A percentile compares a stretch with the other conserved stretches of the same genome.
These are phyloP conservation scores for Elsinoe necatrix DNA, from an alignment of 2,329 filamentous ascomycete genomes.

Conservation along the genomic window DNA sequence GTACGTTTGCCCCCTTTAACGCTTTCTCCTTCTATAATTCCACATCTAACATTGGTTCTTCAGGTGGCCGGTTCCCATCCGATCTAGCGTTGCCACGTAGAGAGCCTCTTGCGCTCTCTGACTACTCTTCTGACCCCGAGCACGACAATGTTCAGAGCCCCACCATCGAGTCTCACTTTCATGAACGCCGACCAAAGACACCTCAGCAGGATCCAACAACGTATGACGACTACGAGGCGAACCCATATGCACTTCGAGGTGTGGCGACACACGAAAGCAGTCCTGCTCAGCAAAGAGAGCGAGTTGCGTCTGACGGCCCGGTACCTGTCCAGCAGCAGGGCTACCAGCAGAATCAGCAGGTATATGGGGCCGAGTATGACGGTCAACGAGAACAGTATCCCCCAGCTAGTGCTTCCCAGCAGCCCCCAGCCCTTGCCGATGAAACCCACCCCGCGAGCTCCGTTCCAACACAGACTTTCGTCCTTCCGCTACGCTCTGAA, in stretches of 20 bases:
- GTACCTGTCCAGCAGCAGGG: neutral
- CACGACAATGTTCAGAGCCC: conserved; percentile 43
- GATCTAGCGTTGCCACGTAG: conserved; percentile 78
- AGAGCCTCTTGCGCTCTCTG: conserved; percentile 53
- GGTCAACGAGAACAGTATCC: neutral
- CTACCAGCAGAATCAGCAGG: conserved; percentile 19
- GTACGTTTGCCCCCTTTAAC: conserved; percentile 31
- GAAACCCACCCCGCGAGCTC: neutral
- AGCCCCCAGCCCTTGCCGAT: neutral
- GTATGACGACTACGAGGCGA: conserved; percentile 18
- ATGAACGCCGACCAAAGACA: conserved; percentile 18
- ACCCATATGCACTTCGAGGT: conserved; percentile 18
- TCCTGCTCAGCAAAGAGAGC: conserved; percentile 4
- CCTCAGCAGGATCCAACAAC: conserved; percentile 24
- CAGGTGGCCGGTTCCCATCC: conserved; percentile 74
- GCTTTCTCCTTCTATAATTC: conserved; percentile 16
- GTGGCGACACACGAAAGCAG: conserved; percentile 16
- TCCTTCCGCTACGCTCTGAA: conserved; percentile 16
- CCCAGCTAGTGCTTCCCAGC: conserved; percentile 4
- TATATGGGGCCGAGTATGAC: conserved; percentile 15
- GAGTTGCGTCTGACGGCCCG: neutral
- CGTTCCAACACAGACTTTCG: conserved; percentile 18
- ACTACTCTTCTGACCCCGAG: conserved; percentile 62
- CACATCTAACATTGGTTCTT: conserved; percentile 12
- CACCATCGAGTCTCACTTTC: conserved; percentile 21